phyloP scores from a whole-genome alignment of 495 filamentous ascomycete species.

The Penicillium coprophilum region DNA sequence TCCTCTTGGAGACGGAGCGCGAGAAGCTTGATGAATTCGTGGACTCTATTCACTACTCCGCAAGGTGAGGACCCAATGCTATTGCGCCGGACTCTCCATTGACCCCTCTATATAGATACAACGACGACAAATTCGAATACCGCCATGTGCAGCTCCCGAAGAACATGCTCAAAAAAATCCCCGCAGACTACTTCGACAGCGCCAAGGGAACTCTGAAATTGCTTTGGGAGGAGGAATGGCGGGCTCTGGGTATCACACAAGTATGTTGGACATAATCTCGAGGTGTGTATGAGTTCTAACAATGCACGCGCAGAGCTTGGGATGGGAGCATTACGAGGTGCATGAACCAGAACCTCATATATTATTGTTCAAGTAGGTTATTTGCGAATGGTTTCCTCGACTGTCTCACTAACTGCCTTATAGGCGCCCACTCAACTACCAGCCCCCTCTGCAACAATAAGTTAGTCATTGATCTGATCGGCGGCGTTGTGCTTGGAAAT shows the following conservation, averaged over 20 bases:
- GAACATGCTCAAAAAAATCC: conserved; percentile 95
- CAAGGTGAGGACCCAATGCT: conserved; percentile 59
- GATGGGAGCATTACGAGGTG: conserved; percentile 99
- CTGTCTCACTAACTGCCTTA: conserved; percentile 13
- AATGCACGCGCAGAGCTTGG: conserved; percentile 67
- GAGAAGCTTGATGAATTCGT: conserved; percentile 85
- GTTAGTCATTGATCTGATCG: conserved; percentile 14
- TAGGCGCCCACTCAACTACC: conserved; percentile 85
- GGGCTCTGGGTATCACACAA: conserved; percentile 94
- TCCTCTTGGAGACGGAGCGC: conserved; percentile 76
- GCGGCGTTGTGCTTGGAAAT: conserved; percentile 15
- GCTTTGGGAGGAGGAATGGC: conserved; percentile 98
- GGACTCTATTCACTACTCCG: conserved; percentile 92
- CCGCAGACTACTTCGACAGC: conserved; percentile 90
- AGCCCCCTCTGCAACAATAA: conserved; percentile 59
- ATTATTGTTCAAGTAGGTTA: conserved; percentile 90
- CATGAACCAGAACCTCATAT: conserved; percentile 99
- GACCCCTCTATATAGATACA: conserved; percentile 58
- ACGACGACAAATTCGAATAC: conserved; percentile 86
- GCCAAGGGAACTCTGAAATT: conserved; percentile 91
- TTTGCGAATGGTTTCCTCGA: background rate
- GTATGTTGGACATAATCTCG: conserved; percentile 43
- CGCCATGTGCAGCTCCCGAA: conserved; percentile 97
- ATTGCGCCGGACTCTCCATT: background rate
- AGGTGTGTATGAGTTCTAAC: conserved; percentile 21